Evolutionary conservation across 768 basidiomycete species (phyloP).

Genomic region (Roridomyces roridus): DNA sequence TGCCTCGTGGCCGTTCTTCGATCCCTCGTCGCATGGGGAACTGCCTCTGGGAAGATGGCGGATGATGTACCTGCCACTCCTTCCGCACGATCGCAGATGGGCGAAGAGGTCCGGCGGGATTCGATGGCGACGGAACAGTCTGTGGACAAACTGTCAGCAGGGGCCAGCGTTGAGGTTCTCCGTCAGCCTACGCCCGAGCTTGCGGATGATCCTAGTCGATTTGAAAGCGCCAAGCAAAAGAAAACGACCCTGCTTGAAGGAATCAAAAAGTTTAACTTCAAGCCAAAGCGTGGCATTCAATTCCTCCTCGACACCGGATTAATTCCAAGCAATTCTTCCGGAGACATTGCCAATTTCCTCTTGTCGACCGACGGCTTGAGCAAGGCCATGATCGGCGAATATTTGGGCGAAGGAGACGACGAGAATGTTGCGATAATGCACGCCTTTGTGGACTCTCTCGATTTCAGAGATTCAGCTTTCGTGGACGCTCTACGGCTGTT

Average conservation of each 20-base stretch:
- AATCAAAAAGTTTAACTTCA: constrained; percentile 97
- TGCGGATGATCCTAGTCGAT: constrained; percentile 88
- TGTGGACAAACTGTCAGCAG: constrained; percentile 57
- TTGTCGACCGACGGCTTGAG: constrained; percentile 89
- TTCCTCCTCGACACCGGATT: constrained; percentile 90
- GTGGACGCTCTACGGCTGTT: constrained; percentile 90
- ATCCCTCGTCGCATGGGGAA: constrained; percentile 93
- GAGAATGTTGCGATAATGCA: constrained; percentile 95
- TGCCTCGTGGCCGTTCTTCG: constrained; percentile 88
- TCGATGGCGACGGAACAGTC: constrained; percentile 62
- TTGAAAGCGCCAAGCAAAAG: constrained; percentile 95
- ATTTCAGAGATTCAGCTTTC: constrained; percentile 82
- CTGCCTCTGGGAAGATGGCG: constrained; percentile 50
- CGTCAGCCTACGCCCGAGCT: constrained; percentile 80
- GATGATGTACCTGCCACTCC: constrained; percentile 47
- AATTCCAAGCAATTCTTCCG: constrained; percentile 72
- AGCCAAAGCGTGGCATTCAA: constrained; percentile 93
- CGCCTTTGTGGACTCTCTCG: constrained; percentile 92
- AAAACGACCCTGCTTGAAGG: constrained; percentile 95
- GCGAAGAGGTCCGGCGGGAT: constrained; percentile 62
- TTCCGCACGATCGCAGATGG: constrained; percentile 49
- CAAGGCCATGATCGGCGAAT: constrained; percentile 97
- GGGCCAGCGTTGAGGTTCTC: constrained; percentile 57
- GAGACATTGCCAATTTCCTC: constrained; percentile 85
- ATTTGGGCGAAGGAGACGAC: constrained; percentile 94